These are phyloP conservation scores for Boletus pseudo-olivaceus DNA, from an alignment of 768 basidiomycete species.

Conservation along the genomic window DNA sequence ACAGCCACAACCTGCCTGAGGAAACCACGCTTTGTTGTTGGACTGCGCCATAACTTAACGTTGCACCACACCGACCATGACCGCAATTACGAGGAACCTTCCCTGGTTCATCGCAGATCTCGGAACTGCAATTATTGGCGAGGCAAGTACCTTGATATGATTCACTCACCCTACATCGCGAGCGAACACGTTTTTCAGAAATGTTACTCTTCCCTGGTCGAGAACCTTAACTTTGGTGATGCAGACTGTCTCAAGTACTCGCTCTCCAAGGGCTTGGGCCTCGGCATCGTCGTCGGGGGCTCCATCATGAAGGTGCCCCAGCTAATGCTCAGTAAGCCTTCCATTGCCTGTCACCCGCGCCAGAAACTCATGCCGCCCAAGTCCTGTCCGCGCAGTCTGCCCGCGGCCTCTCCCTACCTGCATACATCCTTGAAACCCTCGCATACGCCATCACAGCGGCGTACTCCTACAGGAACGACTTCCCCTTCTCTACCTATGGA, in stretches of 20 bases:
- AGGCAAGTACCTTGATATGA: slow-evolving; percentile 44
- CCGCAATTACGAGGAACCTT: slow-evolving; percentile 75
- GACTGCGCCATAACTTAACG: background rate
- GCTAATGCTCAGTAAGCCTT: slow-evolving; percentile 68
- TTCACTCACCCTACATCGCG: background rate
- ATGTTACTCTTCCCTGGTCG: slow-evolving; percentile 88
- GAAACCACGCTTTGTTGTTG: slow-evolving; percentile 2
- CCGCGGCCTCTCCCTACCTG: slow-evolving; percentile 79
- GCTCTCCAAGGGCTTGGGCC: slow-evolving; percentile 86
- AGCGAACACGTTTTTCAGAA: slow-evolving; percentile 45
- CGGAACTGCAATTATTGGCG: slow-evolving; percentile 75
- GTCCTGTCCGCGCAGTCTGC: slow-evolving; percentile 75
- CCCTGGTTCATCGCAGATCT: slow-evolving; percentile 83
- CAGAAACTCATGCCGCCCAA: slow-evolving; percentile 25
- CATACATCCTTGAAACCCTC: slow-evolving; percentile 87
- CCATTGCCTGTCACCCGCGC: background rate
- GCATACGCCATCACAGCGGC: slow-evolving; percentile 86
- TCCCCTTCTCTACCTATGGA: slow-evolving; percentile 97
- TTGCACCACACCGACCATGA: slow-evolving; percentile 46
- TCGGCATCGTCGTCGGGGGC: slow-evolving; percentile 90
- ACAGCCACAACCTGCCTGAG: slow-evolving; percentile 21
- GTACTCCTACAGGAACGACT: slow-evolving; percentile 80
- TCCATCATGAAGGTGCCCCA: slow-evolving; percentile 97
- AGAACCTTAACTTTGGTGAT: slow-evolving; percentile 76
- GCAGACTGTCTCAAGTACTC: slow-evolving; percentile 87